Percentiles rank a stretch among this genome's conserved stretches.
Evolutionary conservation across 2,329 filamentous ascomycete genomes (phyloP).

Genomic region (Alternaria gansuensis): DNA sequence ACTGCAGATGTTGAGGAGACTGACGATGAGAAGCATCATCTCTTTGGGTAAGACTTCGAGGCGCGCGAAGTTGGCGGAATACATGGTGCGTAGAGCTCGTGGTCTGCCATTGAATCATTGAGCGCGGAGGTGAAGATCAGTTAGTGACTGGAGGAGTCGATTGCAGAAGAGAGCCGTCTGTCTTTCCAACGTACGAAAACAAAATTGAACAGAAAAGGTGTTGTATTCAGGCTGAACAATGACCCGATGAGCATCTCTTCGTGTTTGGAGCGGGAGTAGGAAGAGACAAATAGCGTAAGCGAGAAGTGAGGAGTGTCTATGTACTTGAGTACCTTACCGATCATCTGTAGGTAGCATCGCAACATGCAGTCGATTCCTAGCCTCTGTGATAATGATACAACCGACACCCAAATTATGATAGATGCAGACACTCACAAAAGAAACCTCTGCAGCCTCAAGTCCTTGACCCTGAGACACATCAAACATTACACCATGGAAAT

Average conservation of each 20-base stretch:
- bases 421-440: not conserved
- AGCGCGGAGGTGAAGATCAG: not conserved
- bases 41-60: not conserved
- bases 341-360: not conserved
- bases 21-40: not conserved
- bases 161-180: not conserved
- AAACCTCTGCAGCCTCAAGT: not conserved
- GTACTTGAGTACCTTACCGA: too few species aligned
- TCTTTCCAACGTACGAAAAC: too few species aligned
- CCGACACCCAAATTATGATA: not conserved
- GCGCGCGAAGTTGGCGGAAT: not conserved
- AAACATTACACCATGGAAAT: not conserved
- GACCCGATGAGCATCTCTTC: too few species aligned
- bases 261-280: too few species aligned
- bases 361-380: not conserved
- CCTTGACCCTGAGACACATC: not conserved
- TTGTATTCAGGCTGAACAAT: too few species aligned
- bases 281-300: too few species aligned
- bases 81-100: not conserved
- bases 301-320: too few species aligned
- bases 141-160: not conserved
- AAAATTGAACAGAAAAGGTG: too few species aligned
- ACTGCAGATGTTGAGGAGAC: not conserved
- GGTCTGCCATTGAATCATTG: not conserved
- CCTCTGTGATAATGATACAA: not conserved